Percentiles rank a stretch among this genome's conserved stretches.
Evolutionary conservation across 2,329 filamentous ascomycete genomes (phyloP).

Genomic region (Corynespora cassiicola): DNA sequence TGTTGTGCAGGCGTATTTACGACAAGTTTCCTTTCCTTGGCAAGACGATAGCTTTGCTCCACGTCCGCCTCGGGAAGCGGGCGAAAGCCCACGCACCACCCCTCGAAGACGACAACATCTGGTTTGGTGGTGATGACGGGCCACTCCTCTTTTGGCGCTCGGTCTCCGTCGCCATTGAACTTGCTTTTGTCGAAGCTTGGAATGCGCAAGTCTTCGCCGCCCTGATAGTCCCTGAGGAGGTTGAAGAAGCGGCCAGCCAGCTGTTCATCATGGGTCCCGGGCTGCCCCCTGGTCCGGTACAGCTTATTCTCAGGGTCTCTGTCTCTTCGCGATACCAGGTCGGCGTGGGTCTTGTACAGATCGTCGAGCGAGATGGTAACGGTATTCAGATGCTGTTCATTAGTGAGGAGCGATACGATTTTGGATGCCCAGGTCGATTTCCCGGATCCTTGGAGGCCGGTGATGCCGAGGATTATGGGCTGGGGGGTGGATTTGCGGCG

Average conservation of each 20-base stretch:
- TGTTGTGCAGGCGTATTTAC: constrained; percentile 60
- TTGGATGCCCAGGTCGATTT: constrained; percentile 81
- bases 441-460: constrained; percentile 89
- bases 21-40: constrained; percentile 54
- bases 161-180: constrained; percentile 78
- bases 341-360: constrained; percentile 78
- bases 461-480: constrained; percentile 86
- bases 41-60: constrained; percentile 61
- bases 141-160: constrained; percentile 70
- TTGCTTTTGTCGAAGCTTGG: constrained; percentile 86
- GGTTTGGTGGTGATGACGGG: constrained; percentile 61
- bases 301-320: constrained; percentile 74
- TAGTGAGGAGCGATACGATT: constrained; percentile 33
- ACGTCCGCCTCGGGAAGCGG: constrained; percentile 63
- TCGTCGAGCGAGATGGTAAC: constrained; percentile 69
- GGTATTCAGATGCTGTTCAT: constrained; percentile 28
- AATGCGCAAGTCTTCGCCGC: constrained; percentile 61
- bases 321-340: constrained; percentile 70
- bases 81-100: constrained; percentile 89
- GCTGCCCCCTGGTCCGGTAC: constrained; percentile 82
- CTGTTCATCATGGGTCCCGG: constrained; percentile 79
- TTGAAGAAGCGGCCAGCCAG: constrained; percentile 70
- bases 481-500: constrained; percentile 44
- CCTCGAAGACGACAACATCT: constrained; percentile 80
- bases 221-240: constrained; percentile 58